Evolutionary conservation across 768 basidiomycete genomes (phyloP), one percentile per base, ranked within the genome.

Genomic region (Pleurotus ostreatus): DNA sequence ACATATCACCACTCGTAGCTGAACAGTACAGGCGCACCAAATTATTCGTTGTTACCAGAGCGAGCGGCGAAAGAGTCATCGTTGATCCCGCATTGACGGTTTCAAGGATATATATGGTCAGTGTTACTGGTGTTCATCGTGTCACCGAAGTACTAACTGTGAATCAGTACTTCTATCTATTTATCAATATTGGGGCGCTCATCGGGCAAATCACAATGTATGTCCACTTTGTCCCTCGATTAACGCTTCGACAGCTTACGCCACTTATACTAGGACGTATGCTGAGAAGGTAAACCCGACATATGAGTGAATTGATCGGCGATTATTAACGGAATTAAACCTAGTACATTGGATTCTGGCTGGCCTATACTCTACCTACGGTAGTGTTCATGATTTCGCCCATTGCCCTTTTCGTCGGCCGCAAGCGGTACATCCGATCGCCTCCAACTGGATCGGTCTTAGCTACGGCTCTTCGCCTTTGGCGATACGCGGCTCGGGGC

Each of bases 1-100:
- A 89, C 66, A 84, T 92, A 59, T 86, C 84, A 0, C 89, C 89
- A 1, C 73, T 92, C 60, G 77, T 92, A 20, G 90, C 90, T 5
- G 90, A 92, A 65, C 90, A 92, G 63, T 86, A 86, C 63, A 77
- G 70, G 55, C 73, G 76, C 46, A 82, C 78, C 9, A 76, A 74
- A 58, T 72, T 76, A 12, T 88, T 84, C 66, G 70, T 88, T 26
- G 39, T 64, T 3, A 78, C 74, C 7, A 79, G 74, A 1, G 75
- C 71, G 46, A 69, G 57, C 37, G 89, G 89, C 18, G 86, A 90
- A 63, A 74, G 82, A 16, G 88, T 92, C 45, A 83, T 92, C 59
- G 80, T 92, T 23, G 89, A 92, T 62, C 91, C 89, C 0, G 66
- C 71, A 2, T 60, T 85, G 63, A 92, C 90, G 0, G 77, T 84